Evolutionary conservation across 768 basidiomycete species (phyloP).

Genomic region (Suillus clintonianus): DNA sequence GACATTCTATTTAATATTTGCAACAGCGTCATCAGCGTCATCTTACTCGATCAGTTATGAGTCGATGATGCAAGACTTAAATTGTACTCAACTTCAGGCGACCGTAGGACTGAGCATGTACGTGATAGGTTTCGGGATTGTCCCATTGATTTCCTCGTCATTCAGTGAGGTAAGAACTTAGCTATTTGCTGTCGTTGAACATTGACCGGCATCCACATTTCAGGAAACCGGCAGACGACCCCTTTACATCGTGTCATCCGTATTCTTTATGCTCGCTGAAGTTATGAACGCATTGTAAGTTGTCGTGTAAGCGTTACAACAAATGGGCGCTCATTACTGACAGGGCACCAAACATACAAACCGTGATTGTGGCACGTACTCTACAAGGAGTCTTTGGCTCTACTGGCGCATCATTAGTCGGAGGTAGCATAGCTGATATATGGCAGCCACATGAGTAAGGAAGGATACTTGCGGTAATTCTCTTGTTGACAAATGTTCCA

Average conservation of each 20-base stretch:
- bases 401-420: constrained; percentile 66
- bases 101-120: constrained; percentile 50
- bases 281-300: constrained; percentile 31
- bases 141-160: constrained; percentile 60
- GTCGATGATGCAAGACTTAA: constrained; percentile 49
- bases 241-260: constrained; percentile 50
- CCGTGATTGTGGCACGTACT: constrained; percentile 58
- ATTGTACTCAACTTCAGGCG: constrained; percentile 44
- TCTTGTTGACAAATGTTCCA: neutral
- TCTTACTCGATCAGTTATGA: constrained; percentile 53
- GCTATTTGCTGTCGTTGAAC: neutral
- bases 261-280: constrained; percentile 53
- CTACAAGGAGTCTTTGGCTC: constrained; percentile 66
- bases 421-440: constrained; percentile 70
- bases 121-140: constrained; percentile 55
- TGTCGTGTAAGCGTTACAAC: neutral
- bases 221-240: constrained; percentile 66
- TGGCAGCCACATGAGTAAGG: constrained; percentile 62
- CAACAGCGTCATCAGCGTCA: constrained; percentile 45
- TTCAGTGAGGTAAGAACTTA: constrained; percentile 52
- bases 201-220: neutral
- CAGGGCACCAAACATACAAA: constrained; percentile 48
- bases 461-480: neutral
- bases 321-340: neutral
- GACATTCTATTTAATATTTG: neutral